Evolutionary conservation across 805 yeast genomes (phyloP).

Genomic region (Saccharomycopsis fibuligera): DNA sequence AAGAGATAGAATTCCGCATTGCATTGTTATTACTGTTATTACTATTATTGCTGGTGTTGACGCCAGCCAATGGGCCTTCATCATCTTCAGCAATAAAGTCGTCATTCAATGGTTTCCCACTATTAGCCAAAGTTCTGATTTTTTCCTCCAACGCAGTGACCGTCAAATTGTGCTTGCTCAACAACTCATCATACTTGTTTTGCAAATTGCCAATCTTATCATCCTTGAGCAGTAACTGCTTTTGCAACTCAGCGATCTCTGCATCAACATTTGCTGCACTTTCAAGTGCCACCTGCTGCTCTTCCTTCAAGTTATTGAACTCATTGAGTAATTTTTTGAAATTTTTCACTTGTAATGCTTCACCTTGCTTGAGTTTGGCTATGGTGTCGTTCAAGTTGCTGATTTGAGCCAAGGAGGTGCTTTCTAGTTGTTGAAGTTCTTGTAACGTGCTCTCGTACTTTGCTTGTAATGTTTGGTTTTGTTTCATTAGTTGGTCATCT

Average conservation of each 20-base stretch:
- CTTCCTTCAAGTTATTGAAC: conserved; percentile 14
- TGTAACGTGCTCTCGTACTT: conserved; percentile 73
- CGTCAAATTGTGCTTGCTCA: conserved; percentile 6
- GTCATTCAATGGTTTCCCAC: too few species aligned
- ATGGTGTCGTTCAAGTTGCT: conserved; percentile 39
- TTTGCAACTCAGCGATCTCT: conserved; percentile 3
- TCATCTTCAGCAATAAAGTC: too few species aligned
- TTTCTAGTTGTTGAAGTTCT: conserved; percentile 79
- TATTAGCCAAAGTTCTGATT: background rate
- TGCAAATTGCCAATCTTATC: conserved; percentile 15
- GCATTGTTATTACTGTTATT: too few species aligned
- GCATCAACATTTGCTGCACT: background rate
- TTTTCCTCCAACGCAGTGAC: conserved; percentile 8
- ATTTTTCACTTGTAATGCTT: conserved; percentile 20
- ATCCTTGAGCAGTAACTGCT: conserved; percentile 4
- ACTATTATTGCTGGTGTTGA: background rate
- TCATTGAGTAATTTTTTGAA: conserved; percentile 17
- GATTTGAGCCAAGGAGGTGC: conserved; percentile 47
- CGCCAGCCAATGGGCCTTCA: background rate
- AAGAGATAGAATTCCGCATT: too few species aligned
- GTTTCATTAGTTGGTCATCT: conserved; percentile 30
- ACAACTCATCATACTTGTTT: conserved; percentile 21
- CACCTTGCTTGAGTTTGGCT: conserved; percentile 32
- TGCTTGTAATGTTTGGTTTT: conserved; percentile 52
- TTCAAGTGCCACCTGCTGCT: conserved; percentile 9